phyloP scores from a whole-genome alignment of 495 filamentous ascomycete genomes.

The Aspergillus cavernicola region DNA sequence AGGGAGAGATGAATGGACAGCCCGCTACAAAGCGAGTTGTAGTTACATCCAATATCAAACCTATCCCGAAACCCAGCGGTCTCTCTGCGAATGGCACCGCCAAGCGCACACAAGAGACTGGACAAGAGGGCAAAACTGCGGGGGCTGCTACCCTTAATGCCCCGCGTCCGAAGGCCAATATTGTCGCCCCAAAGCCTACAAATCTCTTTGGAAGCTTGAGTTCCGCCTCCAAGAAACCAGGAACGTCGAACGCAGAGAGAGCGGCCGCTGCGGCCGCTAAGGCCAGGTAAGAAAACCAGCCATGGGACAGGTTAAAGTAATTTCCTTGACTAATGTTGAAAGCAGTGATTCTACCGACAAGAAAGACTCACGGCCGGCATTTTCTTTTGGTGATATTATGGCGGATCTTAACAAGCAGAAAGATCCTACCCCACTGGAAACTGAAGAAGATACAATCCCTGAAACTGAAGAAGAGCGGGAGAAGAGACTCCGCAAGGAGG shows the following conservation, averaged over 20 bases:
- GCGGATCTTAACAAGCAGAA: constrained; percentile 64
- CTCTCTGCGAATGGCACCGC: constrained; percentile 21
- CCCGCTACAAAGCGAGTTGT: constrained; percentile 41
- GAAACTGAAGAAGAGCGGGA: constrained; percentile 74
- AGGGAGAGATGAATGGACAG: constrained; percentile 36
- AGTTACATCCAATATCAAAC: constrained; percentile 29
- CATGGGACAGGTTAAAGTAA: not conserved
- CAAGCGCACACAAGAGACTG: constrained; percentile 21
- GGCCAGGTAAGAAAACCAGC: constrained; percentile 29
- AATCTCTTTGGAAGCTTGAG: constrained; percentile 55
- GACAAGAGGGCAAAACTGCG: constrained; percentile 30
- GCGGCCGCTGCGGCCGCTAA: constrained; percentile 45
- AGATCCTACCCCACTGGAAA: constrained; percentile 50
- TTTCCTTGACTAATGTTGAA: constrained; percentile 14
- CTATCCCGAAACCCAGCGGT: constrained; percentile 18
- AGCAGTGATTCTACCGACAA: constrained; percentile 34
- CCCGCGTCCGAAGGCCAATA: constrained; percentile 44
- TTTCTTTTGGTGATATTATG: constrained; percentile 57
- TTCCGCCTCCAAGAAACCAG: constrained; percentile 59
- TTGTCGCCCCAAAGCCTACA: constrained; percentile 54
- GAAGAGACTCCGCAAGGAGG: constrained; percentile 75
- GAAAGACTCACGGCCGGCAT: constrained; percentile 45
- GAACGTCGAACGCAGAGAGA: constrained; percentile 52
- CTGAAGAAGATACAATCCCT: constrained; percentile 50
- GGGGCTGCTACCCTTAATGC: constrained; percentile 26